Evolutionary conservation across 768 basidiomycete species (phyloP).

Genomic region (Lentinula sp.): DNA sequence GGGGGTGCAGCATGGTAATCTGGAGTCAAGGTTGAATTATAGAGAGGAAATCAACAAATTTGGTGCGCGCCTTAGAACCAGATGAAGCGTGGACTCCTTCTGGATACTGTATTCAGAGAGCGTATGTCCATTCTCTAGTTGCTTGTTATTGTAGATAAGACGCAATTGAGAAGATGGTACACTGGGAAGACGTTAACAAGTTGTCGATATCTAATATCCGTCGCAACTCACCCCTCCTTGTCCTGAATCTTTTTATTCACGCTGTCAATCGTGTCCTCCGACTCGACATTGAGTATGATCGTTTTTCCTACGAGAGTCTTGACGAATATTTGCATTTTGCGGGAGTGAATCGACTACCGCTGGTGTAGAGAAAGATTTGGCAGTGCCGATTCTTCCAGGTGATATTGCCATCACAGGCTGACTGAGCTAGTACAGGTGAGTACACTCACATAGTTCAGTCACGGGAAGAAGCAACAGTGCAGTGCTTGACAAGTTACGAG

Average conservation of each 20-base stretch:
- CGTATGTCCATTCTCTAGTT: background rate
- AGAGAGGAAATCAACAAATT: background rate
- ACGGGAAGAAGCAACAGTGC: background rate
- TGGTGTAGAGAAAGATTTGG: background rate
- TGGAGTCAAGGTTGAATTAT: background rate
- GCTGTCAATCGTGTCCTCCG: background rate
- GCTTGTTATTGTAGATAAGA: background rate
- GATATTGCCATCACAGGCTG: background rate
- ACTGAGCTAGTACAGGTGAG: background rate
- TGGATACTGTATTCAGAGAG: background rate
- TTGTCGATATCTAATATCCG: background rate
- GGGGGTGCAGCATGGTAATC: conserved; percentile 1
- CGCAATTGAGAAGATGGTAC: conserved; percentile 1
- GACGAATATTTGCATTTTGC: conserved; percentile 1
- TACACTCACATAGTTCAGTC: background rate
- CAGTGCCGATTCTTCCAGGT: background rate
- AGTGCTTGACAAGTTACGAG: no score
- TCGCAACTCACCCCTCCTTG: background rate
- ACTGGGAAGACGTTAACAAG: background rate
- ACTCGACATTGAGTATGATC: background rate
- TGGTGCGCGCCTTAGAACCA: background rate
- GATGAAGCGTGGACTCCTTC: conserved; percentile 4
- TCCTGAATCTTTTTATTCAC: background rate
- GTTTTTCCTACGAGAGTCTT: conserved; percentile 2
- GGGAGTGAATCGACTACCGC: background rate